phyloP scores from a whole-genome alignment of 257 asterid genomes.

The Capsicum rhomboideum region DNA sequence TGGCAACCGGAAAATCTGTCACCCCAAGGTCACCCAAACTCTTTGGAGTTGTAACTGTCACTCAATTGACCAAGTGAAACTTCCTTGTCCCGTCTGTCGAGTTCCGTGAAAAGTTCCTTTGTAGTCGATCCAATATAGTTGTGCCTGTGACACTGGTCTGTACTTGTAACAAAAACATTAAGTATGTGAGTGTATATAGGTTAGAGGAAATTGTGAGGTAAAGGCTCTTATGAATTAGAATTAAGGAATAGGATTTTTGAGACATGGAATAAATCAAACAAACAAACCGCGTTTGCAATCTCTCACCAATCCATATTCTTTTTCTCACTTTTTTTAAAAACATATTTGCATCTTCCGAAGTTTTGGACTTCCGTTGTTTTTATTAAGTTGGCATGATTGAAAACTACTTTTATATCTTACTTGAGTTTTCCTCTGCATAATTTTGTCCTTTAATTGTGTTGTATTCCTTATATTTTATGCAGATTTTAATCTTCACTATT shows the following conservation, averaged over 20 bases:
- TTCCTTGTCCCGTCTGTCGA: not conserved
- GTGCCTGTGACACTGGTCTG: not conserved
- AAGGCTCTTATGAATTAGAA: too few species aligned
- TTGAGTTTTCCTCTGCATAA: not conserved
- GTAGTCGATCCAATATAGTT: not conserved
- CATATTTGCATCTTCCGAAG: not conserved
- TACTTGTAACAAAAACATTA: not conserved
- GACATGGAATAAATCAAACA: not conserved
- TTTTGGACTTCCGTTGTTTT: not conserved
- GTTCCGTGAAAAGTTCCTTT: not conserved
- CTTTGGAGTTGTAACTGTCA: not conserved
- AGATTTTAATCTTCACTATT: not conserved
- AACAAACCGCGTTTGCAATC: not conserved
- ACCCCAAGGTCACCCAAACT: not conserved
- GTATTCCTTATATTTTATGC: not conserved
- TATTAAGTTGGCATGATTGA: not conserved
- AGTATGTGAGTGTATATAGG: not conserved
- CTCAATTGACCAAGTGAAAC: not conserved
- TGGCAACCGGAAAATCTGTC: not conserved
- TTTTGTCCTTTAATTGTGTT: not conserved
- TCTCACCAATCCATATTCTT: not conserved
- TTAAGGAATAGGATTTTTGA: too few species aligned
- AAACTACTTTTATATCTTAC: not conserved
- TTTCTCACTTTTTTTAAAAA: not conserved
- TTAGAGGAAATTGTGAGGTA: not conserved